Evolutionary conservation across 768 basidiomycete genomes (phyloP).

Genomic region (Phlebiopsis flavidoalba): DNA sequence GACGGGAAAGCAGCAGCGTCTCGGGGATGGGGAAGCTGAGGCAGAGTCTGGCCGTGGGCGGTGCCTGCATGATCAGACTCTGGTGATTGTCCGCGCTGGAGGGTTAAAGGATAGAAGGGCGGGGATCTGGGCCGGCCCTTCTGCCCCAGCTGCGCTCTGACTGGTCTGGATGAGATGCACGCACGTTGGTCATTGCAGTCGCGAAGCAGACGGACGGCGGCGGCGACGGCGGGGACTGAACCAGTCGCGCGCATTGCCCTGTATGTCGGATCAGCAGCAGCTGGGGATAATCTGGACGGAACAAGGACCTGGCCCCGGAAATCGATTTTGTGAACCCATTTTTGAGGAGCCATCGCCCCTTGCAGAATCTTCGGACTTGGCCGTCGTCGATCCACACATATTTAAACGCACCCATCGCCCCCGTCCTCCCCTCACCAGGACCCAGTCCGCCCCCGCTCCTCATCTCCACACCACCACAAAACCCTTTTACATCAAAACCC

Average conservation of each 20-base stretch:
- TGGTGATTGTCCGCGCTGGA: background rate
- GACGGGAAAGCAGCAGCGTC: background rate
- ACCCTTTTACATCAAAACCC: slow-evolving; percentile 27
- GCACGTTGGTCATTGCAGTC: slow-evolving; percentile 14
- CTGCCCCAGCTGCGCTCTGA: background rate
- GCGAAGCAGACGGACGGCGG: background rate
- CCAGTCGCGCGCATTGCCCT: slow-evolving; percentile 13
- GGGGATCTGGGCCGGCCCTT: background rate
- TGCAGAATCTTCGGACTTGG: slow-evolving; percentile 26
- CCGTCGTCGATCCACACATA: slow-evolving; percentile 28
- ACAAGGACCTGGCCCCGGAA: slow-evolving; percentile 10
- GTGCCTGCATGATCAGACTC: background rate
- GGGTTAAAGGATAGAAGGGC: background rate
- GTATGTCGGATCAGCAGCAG: slow-evolving; percentile 3
- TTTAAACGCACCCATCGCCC: slow-evolving; percentile 64
- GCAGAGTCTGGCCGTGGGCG: background rate
- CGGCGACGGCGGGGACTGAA: slow-evolving; percentile 7
- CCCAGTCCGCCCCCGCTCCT: slow-evolving; percentile 49
- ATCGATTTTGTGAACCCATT: slow-evolving; percentile 42
- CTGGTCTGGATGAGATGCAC: slow-evolving; percentile 13
- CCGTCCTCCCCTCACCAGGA: slow-evolving; percentile 37
- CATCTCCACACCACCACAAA: slow-evolving; percentile 59
- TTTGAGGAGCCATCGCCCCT: slow-evolving; percentile 34
- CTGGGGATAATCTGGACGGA: slow-evolving; percentile 1
- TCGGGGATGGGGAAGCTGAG: background rate